Conservation (phyloP, 2,329 filamentous ascomycete species). For the Keithomyces neogunnii region DNA sequence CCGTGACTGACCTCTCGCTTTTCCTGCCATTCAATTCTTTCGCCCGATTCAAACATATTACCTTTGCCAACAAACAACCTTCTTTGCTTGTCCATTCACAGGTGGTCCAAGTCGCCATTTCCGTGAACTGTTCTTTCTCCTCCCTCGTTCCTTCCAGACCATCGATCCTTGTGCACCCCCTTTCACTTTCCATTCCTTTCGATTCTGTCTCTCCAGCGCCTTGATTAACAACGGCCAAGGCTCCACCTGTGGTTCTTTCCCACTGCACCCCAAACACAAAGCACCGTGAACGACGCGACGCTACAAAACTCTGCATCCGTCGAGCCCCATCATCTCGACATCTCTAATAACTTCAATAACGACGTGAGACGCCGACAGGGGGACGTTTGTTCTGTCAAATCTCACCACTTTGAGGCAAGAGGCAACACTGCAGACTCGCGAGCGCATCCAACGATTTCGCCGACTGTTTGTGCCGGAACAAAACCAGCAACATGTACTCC, state of each 20-base stretch:
- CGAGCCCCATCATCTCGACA: too few species aligned
- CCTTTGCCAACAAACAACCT: neutral
- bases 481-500: slow-evolving; percentile 33
- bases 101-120: neutral
- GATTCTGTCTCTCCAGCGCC: neutral
- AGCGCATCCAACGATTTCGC: too few species aligned
- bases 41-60: neutral
- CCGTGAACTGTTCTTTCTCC: neutral
- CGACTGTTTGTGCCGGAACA: neutral
- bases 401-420: neutral
- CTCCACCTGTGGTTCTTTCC: neutral
- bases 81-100: neutral
- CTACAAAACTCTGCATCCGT: neutral
- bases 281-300: too few species aligned
- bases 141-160: neutral
- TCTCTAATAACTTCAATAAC: too few species aligned
- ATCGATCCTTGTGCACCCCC: neutral
- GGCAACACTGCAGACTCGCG: neutral
- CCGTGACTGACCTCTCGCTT: too few species aligned
- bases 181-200: neutral
- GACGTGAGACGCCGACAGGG: too few species aligned
- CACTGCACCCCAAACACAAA: neutral
- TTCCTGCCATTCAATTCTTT: neutral
- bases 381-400: neutral
- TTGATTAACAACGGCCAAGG: neutral